Evolutionary conservation across 2,329 filamentous ascomycete genomes (phyloP).

Genomic region (Penicillium nordicum): DNA sequence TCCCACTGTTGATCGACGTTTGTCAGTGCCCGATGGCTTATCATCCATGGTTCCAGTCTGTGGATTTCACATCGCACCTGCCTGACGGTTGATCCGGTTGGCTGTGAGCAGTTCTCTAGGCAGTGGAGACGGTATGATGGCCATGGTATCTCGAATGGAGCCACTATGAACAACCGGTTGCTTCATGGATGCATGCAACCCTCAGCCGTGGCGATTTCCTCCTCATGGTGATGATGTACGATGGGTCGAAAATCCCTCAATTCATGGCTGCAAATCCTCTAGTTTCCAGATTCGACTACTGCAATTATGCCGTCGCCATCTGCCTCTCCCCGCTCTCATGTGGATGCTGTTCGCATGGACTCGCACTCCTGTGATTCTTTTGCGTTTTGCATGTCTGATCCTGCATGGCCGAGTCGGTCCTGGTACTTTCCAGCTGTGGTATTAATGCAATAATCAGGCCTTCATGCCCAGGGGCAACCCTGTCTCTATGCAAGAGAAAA

Average conservation of each 20-base stretch:
- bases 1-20: conserved; percentile 32
- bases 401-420: conserved; percentile 31
- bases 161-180: conserved; percentile 33
- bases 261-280: conserved; percentile 21
- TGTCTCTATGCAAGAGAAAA: conserved; percentile 21
- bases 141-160: conserved; percentile 31
- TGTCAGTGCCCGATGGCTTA: conserved; percentile 33
- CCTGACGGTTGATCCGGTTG: conserved; percentile 32
- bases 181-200: conserved; percentile 39
- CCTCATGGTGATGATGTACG: conserved; percentile 30
- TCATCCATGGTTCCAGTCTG: conserved; percentile 32
- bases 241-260: conserved; percentile 39
- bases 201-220: conserved; percentile 38
- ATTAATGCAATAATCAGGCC: conserved; percentile 29
- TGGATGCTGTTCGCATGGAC: conserved; percentile 31
- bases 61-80: conserved; percentile 28
- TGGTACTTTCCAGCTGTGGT: conserved; percentile 37
- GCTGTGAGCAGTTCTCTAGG: conserved; percentile 29
- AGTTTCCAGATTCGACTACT: conserved; percentile 27
- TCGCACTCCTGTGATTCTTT: conserved; percentile 24
- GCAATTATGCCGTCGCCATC: conserved; percentile 28
- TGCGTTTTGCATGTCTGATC: conserved; percentile 31
- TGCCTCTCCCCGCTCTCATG: conserved; percentile 31
- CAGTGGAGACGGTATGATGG: conserved; percentile 37
- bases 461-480: conserved; percentile 25